Evolutionary conservation across 23 red algal genomes (phyloP).

Genomic region (Rhodosorus marinus): DNA sequence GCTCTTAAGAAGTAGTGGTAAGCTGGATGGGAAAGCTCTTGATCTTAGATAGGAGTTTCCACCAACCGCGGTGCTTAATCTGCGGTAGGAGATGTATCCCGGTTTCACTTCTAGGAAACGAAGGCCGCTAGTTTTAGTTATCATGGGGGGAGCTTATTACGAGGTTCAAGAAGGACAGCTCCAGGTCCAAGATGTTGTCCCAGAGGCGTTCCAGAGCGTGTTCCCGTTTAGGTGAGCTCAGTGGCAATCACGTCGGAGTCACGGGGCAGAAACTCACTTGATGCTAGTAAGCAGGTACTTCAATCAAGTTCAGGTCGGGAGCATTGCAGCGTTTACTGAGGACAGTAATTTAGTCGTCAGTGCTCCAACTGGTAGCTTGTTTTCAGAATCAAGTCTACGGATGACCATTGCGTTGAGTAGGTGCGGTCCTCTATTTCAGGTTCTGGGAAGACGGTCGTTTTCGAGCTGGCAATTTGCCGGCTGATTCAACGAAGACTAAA

Average conservation of each 20-base stretch:
- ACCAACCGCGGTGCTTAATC: no score
- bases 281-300: constrained; percentile 3
- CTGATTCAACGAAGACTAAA: constrained; percentile 3
- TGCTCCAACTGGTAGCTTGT: constrained; percentile 27
- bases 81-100: no score
- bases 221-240: constrained; percentile 1
- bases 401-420: constrained; percentile 1
- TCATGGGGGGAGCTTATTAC: no score
- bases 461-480: constrained; percentile 52
- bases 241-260: not conserved
- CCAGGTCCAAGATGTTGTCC: not conserved
- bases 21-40: no score
- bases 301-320: constrained; percentile 29
- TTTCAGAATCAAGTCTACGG: not conserved
- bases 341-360: constrained; percentile 30
- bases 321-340: constrained; percentile 23
- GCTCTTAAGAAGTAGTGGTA: no score
- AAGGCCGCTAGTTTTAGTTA: no score
- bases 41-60: no score
- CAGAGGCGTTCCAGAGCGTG: not conserved
- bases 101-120: no score
- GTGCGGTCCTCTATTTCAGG: not conserved
- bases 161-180: no score
- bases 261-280: not conserved
- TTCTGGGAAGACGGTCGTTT: constrained; percentile 27